These are phyloP conservation scores for Penicillium dipodomyicola DNA, from an alignment of 495 filamentous ascomycete species.

Conservation along the genomic window DNA sequence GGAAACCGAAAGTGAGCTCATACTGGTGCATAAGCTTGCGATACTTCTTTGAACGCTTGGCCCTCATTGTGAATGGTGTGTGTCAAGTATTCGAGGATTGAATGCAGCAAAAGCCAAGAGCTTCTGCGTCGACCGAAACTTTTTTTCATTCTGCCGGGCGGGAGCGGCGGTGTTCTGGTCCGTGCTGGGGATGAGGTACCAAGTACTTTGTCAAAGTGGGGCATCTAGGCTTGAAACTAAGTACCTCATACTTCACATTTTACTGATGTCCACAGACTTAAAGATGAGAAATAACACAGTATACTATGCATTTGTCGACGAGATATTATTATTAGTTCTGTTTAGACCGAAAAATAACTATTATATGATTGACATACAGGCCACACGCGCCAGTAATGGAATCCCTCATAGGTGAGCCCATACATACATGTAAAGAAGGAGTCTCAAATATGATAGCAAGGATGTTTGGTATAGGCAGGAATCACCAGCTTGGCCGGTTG, in stretches of 20 bases:
- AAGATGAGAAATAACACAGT: not conserved
- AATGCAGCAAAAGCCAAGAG: slow-evolving; percentile 10
- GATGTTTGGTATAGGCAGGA: not conserved
- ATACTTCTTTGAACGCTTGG: slow-evolving; percentile 92
- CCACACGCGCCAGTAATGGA: not conserved
- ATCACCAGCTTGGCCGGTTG: not conserved
- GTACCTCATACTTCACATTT: not conserved
- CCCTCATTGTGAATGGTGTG: slow-evolving; percentile 63
- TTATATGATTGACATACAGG: not conserved
- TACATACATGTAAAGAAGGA: not conserved
- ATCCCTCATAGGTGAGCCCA: not conserved
- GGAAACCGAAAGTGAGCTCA: slow-evolving; percentile 77
- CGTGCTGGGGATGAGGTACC: slow-evolving; percentile 21
- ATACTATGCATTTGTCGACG: not conserved
- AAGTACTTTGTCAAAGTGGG: slow-evolving; percentile 3
- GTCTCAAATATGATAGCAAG: not conserved
- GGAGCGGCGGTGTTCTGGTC: slow-evolving; percentile 28
- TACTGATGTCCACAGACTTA: not conserved
- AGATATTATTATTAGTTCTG: not conserved
- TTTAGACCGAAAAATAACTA: not conserved
- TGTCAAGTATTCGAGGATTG: slow-evolving; percentile 19
- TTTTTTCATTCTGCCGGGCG: slow-evolving; percentile 51
- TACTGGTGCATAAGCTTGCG: slow-evolving; percentile 95
- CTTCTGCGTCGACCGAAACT: slow-evolving; percentile 31
- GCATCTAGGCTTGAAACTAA: not conserved